Percentiles rank a stretch among this genome's conserved stretches.
Evolutionary conservation across 768 basidiomycete species (phyloP).

Genomic region (Leccinum variicolor): DNA sequence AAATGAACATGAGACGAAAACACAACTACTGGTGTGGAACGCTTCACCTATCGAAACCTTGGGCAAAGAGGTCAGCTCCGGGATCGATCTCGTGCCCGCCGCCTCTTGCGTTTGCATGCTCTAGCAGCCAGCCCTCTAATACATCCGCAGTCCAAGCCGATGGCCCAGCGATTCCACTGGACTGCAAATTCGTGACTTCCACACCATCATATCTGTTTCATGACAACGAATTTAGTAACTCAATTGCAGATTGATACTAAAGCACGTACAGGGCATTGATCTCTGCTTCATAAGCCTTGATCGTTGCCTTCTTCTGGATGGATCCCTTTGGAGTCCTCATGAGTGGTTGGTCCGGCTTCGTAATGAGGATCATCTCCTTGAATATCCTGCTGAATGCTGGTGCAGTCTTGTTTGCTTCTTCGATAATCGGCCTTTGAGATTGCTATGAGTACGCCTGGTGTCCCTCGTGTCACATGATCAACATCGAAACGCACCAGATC

Average conservation of each 20-base stretch:
- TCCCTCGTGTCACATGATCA: not conserved
- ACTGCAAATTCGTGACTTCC: not conserved
- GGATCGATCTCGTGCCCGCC: not conserved
- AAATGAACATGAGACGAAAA: not conserved
- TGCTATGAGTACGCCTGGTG: not conserved
- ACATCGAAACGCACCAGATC: constrained; percentile 20
- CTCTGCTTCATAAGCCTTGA: constrained; percentile 20
- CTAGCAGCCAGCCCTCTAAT: constrained; percentile 6
- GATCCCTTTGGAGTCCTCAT: constrained; percentile 33
- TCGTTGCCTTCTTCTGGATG: constrained; percentile 11
- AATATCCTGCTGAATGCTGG: constrained; percentile 42
- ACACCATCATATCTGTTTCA: constrained; percentile 7
- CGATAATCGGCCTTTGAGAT: constrained; percentile 31
- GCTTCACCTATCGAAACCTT: constrained; percentile 33
- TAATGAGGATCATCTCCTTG: constrained; percentile 50
- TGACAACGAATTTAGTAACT: not conserved
- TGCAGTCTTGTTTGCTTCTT: constrained; percentile 36
- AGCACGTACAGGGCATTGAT: constrained; percentile 19
- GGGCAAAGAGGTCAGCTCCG: constrained; percentile 20
- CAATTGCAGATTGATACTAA: too few species aligned
- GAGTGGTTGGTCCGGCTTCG: constrained; percentile 38
- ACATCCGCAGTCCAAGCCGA: not conserved
- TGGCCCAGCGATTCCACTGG: not conserved
- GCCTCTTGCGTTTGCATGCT: constrained; percentile 1
- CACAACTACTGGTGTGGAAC: too few species aligned